Percentiles rank a stretch among this genome's conserved stretches.
These are phyloP conservation scores for Adansonia gregorii DNA, from an alignment of 441 rosid species.

Conservation along the genomic window DNA sequence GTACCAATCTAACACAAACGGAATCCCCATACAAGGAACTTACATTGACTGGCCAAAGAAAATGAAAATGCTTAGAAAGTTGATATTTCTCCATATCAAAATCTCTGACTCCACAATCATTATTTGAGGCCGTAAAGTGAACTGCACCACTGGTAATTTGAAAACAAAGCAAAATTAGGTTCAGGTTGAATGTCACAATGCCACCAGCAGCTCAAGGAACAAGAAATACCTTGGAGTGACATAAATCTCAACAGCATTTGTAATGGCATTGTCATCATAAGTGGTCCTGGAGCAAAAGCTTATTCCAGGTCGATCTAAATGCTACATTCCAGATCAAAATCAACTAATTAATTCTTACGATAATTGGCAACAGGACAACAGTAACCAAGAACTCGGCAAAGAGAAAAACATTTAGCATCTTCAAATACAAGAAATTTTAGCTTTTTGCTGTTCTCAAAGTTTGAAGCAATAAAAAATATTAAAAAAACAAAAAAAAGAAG, in stretches of 20 bases:
- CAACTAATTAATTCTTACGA: conserved; percentile 20
- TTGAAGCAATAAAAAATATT: not conserved
- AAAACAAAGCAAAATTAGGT: conserved; percentile 20
- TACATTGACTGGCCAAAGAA: conserved; percentile 93
- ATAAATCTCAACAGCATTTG: conserved; percentile 91
- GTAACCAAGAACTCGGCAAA: not conserved
- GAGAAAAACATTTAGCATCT: not conserved
- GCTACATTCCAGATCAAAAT: conserved; percentile 44
- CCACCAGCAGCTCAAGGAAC: conserved; percentile 21
- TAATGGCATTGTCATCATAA: conserved; percentile 83
- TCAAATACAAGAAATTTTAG: not conserved
- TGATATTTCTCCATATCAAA: conserved; percentile 88
- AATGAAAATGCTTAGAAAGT: conserved; percentile 64
- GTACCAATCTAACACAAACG: not conserved
- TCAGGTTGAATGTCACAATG: not conserved
- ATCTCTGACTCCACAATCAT: conserved; percentile 82
- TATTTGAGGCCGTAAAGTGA: conserved; percentile 85
- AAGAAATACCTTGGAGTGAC: conserved; percentile 58
- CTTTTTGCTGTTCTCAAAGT: not conserved
- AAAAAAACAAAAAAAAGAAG: not conserved
- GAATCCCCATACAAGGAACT: conserved; percentile 32
- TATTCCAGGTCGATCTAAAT: conserved; percentile 81
- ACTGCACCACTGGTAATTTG: conserved; percentile 64
- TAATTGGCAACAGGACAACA: not conserved
- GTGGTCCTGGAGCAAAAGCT: conserved; percentile 90